Conservation (phyloP, 345 rosid genomes). For the Syzygium aromaticum region DNA sequence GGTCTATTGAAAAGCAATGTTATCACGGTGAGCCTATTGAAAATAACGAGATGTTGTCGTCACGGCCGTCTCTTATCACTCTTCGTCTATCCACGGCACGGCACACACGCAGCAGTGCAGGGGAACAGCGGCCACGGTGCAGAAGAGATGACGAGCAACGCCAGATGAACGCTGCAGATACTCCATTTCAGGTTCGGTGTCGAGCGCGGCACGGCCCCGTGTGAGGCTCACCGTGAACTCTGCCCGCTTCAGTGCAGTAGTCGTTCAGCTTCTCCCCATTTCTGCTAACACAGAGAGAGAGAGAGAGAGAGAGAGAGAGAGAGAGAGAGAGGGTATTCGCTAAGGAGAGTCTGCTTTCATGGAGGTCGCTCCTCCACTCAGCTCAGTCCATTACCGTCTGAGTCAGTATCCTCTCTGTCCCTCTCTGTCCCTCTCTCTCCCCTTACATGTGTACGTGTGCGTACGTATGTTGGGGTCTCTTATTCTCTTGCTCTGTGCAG, state of each 20-base stretch:
- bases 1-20: no score
- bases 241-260: neutral
- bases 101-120: accelerated
- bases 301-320: neutral
- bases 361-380: neutral
- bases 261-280: neutral
- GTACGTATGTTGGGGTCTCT: neutral
- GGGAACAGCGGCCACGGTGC: neutral
- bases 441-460: neutral
- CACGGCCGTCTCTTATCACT: neutral
- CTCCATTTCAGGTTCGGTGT: neutral
- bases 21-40: no score
- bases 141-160: neutral
- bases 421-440: no score
- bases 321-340: neutral
- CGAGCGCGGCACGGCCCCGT: neutral
- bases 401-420: neutral
- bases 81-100: neutral
- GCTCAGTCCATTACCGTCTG: neutral
- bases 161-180: neutral
- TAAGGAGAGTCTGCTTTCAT: neutral
- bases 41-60: neutral
- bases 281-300: neutral
- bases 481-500: neutral
- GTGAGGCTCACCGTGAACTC: neutral